Evolutionary conservation across 2,329 filamentous ascomycete genomes (phyloP), one percentile per base, ranked within the genome.

Genomic region (Colletotrichum graminicola): DNA sequence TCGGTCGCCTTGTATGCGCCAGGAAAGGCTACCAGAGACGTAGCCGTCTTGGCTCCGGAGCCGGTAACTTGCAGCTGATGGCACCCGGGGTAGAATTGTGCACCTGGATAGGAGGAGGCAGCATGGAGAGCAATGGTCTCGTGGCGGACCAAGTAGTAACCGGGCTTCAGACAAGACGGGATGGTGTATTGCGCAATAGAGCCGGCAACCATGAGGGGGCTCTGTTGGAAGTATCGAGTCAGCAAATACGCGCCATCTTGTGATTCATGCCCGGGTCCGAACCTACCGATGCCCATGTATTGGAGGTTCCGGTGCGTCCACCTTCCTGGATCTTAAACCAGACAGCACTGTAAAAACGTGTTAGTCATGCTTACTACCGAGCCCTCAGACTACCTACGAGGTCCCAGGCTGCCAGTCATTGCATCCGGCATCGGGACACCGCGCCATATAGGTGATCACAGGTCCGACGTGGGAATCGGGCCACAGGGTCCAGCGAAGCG

Each of bases 361-460:
- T 78, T 49, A 76, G 62, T 29, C 29, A 21, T 47, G 14, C 21
- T 75, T 79, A 67, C 73, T 83, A 18, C 1, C 3, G 5, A 5
- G 10, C 5, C 14, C 11, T 10, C 36, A 16, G 80, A 75, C 77
- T 11, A 79, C 83, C 21, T 47, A 71, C 68, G 68, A 62, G 21
- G 68, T 71, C 0, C 82, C 84, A 7, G 87, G 87, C 68, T 82
- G 78, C 75, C 82, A 89, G 64, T 80, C 79, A 64, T 84, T 82
- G 77, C 87, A 89, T 1, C 87, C 83, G 0, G 79, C 77, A 54
- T 86, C 84, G 0, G 87, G 86, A 77, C 89, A 90, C 43, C 82
- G 81, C 5, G 88, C 88, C 87, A 90, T 88, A 76, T 90, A 90
- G 0, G 88, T 90, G 67, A 90, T 80, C 1, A 86, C 77, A 1